Percentiles rank a stretch among this genome's conserved stretches.
Evolutionary conservation across 495 filamentous ascomycete genomes (phyloP).

Genomic region (Usnea hakonensis): DNA sequence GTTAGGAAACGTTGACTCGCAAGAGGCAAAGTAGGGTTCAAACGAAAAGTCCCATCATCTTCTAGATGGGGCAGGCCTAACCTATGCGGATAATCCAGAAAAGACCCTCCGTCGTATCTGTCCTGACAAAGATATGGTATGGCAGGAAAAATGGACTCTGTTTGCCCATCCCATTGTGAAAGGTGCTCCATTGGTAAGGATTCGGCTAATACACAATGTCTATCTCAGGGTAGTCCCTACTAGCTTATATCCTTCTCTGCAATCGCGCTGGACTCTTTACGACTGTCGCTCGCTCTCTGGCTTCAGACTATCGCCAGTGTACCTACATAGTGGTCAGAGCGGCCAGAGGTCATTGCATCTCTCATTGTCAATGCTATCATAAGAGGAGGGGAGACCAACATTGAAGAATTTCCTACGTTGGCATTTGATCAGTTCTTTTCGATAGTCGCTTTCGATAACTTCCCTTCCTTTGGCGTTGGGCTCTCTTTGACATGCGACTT

Average conservation of each 20-base stretch:
- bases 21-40: neutral
- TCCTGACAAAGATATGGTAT: neutral
- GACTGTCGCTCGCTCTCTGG: neutral
- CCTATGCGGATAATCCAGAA: neutral
- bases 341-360: neutral
- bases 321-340: neutral
- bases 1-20: neutral
- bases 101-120: neutral
- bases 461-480: neutral
- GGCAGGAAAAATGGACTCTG: neutral
- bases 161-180: neutral
- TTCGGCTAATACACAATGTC: neutral
- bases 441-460: neutral
- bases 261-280: neutral
- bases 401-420: neutral
- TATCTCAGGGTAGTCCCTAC: neutral
- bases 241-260: neutral
- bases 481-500: too few species aligned
- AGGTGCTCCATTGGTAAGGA: neutral
- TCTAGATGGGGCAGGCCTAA: neutral
- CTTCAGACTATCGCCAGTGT: neutral
- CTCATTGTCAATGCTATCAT: neutral
- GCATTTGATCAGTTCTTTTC: neutral
- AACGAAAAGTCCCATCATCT: neutral
- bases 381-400: neutral